Conservation (phyloP, 192 early-diverging fungal species). For the Podila epigama region DNA sequence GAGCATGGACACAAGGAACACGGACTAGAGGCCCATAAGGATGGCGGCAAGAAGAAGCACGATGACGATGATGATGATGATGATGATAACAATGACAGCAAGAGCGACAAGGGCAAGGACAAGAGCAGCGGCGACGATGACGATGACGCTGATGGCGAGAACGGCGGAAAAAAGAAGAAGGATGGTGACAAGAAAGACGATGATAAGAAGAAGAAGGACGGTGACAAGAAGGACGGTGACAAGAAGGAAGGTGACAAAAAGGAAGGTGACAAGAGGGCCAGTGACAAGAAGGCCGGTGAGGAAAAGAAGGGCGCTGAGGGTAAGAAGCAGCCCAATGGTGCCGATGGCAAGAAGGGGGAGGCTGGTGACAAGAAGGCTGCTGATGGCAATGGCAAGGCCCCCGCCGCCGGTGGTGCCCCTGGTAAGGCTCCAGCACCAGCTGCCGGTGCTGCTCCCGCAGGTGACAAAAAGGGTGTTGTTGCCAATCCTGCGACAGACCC, state of each 20-base stretch:
- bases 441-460: neutral
- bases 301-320: neutral
- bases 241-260: neutral
- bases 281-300: neutral
- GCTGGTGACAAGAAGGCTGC: neutral
- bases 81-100: neutral
- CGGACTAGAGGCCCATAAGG: constrained; percentile 1
- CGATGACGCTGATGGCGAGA: neutral
- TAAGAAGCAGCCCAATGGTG: neutral
- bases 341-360: neutral
- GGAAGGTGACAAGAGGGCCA: neutral
- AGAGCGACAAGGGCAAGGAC: neutral
- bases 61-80: neutral
- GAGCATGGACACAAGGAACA: neutral
- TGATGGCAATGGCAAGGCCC: neutral
- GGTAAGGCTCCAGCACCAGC: neutral
- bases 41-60: neutral
- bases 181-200: neutral
- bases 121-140: neutral
- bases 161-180: neutral
- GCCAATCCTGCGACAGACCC: neutral
- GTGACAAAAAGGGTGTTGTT: neutral
- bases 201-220: neutral
- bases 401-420: neutral
- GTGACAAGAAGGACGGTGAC: neutral